Evolutionary conservation across 1,284 basidiomycete genomes (phyloP).

Genomic region (Leccinum laetum): DNA sequence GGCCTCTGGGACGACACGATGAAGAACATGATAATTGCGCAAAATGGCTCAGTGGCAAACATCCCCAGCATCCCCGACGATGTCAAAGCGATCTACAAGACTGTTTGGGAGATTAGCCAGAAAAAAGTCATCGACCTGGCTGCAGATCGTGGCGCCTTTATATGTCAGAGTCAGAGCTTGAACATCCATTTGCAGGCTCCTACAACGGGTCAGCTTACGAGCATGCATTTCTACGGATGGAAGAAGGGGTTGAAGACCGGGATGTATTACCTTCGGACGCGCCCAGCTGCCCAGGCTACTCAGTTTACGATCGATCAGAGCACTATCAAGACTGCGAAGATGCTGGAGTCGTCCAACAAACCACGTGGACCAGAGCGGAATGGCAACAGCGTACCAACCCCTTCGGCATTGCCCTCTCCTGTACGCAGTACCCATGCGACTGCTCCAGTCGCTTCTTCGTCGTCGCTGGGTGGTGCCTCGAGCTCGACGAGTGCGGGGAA

Average conservation of each 20-base stretch:
- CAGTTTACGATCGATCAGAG: slow-evolving; percentile 96
- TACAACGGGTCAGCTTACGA: slow-evolving; percentile 92
- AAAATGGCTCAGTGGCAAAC: slow-evolving; percentile 95
- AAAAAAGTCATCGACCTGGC: slow-evolving; percentile 98
- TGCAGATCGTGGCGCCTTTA: slow-evolving; percentile 98
- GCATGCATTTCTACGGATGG: slow-evolving; percentile 99
- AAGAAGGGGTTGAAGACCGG: slow-evolving; percentile 99
- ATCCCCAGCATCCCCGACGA: slow-evolving; percentile 86
- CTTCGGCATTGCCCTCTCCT: slow-evolving; percentile 39
- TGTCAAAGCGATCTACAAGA: slow-evolving; percentile 97
- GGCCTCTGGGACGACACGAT: slow-evolving; percentile 98
- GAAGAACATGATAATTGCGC: slow-evolving; percentile 99
- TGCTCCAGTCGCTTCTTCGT: slow-evolving; percentile 17
- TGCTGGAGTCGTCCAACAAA: slow-evolving; percentile 38
- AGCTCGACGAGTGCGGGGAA: slow-evolving; percentile 41
- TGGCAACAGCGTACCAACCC: slow-evolving; percentile 32
- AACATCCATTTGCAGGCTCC: slow-evolving; percentile 96
- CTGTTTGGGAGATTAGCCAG: slow-evolving; percentile 99
- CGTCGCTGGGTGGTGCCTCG: slow-evolving; percentile 37
- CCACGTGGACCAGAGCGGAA: slow-evolving; percentile 17
- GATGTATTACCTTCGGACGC: slow-evolving; percentile 96
- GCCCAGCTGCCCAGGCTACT: slow-evolving; percentile 94
- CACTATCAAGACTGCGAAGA: slow-evolving; percentile 75
- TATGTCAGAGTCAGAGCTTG: slow-evolving; percentile 91
- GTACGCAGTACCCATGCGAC: slow-evolving; percentile 15